These are phyloP conservation scores for Haematococcus lacustris DNA, from an alignment of 139 green algal genomes.

Conservation along the genomic window DNA sequence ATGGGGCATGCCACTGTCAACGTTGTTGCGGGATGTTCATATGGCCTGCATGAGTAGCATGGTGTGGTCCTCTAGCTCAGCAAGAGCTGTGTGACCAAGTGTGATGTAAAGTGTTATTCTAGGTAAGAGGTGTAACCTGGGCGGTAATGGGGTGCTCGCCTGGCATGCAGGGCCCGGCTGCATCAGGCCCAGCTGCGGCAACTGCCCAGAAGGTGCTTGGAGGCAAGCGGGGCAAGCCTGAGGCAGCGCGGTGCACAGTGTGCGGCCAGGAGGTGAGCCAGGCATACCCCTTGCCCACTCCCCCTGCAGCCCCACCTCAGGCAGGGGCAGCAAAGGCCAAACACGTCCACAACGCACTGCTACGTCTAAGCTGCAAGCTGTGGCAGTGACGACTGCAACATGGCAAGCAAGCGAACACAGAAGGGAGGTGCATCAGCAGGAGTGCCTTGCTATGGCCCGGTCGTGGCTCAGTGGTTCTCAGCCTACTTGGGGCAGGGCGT, in stretches of 20 bases:
- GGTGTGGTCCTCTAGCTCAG: background rate
- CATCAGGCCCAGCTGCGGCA: background rate
- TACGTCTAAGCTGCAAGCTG: background rate
- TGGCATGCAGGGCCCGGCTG: too few relatives aligned
- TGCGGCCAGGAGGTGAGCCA: conserved; percentile 43
- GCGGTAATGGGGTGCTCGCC: background rate
- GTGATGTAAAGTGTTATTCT: background rate
- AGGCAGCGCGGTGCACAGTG: conserved; percentile 51
- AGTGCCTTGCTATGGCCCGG: background rate
- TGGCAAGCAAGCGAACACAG: background rate
- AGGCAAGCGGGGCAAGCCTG: conserved; percentile 61
- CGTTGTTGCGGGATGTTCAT: background rate
- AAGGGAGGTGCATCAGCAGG: background rate
- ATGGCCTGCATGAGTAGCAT: background rate
- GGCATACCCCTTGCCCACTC: background rate
- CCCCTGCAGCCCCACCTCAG: background rate
- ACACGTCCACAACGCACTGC: background rate
- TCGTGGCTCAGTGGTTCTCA: background rate
- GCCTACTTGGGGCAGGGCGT: background rate
- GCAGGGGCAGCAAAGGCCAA: background rate
- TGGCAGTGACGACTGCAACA: background rate
- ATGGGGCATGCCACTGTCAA: background rate
- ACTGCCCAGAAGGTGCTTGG: conserved; percentile 1
- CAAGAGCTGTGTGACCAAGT: background rate
- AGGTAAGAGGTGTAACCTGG: background rate